Evolutionary conservation across 169 alveolate genomes (phyloP), one percentile per base, ranked within the genome.

Genomic region (Plasmodium fragile): DNA sequence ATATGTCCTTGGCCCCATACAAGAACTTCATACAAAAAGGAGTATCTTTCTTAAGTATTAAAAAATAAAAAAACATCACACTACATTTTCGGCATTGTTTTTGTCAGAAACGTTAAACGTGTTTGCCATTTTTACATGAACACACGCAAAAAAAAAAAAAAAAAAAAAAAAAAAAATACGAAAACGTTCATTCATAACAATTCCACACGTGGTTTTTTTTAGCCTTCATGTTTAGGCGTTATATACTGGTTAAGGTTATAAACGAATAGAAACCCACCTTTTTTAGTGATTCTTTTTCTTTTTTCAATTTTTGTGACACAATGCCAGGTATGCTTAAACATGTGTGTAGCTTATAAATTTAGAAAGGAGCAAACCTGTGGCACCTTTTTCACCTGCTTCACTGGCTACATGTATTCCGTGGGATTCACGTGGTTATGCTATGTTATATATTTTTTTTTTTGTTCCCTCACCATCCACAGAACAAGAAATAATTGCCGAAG

Each of bases 401-500:
- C 59, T 49, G 59, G 75, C n/a, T 65, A 25, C 75, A 65, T 65
- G 18, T n/a, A 22, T 65, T 65, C 75, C 13, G 36, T 25, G 75
- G 41, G 41, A 82, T 45, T 16, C 36, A 30, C 1, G 25, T 11
- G 18, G 59, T 49, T 49, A 11, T 49, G n/a, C n/a, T n/a, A n/a
- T 70, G 41, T 70, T 41, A 11, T 52, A 43, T 39, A 39, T 4
- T 52, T 72, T 41, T 71, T 18, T 22, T 30, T 22, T 6, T n/a
- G 43, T 72, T 34, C 73, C 32, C 22, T 22, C 59, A 16, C 59
- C 41, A 45, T 25, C 52, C 71, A 7, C 45, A 73, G 93, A 72
- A 84, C 79, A 84, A 84, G 93, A 84, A 73, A 53, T 84, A 7
- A 84, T 72, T 28, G 84, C 85, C n/a, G 84, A 84, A 45, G 80